These are phyloP conservation scores for Leccinum aurantiacum DNA, from an alignment of 768 basidiomycete species.

Conservation along the genomic window DNA sequence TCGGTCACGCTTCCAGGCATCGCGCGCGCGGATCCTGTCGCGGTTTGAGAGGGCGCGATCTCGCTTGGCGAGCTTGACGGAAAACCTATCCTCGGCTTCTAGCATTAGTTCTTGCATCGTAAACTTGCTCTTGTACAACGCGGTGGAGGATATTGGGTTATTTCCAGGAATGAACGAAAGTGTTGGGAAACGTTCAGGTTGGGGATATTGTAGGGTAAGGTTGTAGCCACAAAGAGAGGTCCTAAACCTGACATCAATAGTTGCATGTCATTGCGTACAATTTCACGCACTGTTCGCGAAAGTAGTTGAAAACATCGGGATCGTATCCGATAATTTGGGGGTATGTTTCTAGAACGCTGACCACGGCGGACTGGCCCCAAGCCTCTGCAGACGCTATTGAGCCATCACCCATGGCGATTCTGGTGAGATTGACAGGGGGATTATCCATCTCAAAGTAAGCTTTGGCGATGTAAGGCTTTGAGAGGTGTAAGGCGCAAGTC, in stretches of 20 bases:
- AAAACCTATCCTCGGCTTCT: constrained; percentile 25
- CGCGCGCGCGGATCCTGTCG: constrained; percentile 26
- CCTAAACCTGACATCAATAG: constrained; percentile 36
- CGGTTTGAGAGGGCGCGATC: constrained; percentile 24
- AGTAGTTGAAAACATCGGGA: constrained; percentile 62
- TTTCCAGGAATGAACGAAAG: constrained; percentile 20
- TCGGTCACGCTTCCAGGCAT: constrained; percentile 47
- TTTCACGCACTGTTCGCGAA: constrained; percentile 59
- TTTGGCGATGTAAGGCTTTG: constrained; percentile 73
- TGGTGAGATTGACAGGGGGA: constrained; percentile 67
- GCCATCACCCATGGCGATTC: constrained; percentile 72
- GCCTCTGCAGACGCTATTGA: constrained; percentile 51
- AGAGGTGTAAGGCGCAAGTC: background rate
- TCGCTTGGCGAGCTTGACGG: constrained; percentile 21
- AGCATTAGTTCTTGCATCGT: constrained; percentile 22
- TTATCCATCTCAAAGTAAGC: constrained; percentile 60
- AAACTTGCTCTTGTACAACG: constrained; percentile 18
- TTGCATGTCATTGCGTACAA: background rate
- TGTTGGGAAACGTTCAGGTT: constrained; percentile 49
- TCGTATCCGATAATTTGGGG: constrained; percentile 78
- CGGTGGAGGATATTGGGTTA: background rate
- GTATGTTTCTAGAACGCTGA: constrained; percentile 65
- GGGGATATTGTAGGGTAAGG: constrained; percentile 69
- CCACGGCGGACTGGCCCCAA: constrained; percentile 55
- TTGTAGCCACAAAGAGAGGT: constrained; percentile 62